Evolutionary conservation across 192 early-diverging fungal genomes (phyloP), one percentile per base, ranked within the genome.

Genomic region (Coemansia sp.): DNA sequence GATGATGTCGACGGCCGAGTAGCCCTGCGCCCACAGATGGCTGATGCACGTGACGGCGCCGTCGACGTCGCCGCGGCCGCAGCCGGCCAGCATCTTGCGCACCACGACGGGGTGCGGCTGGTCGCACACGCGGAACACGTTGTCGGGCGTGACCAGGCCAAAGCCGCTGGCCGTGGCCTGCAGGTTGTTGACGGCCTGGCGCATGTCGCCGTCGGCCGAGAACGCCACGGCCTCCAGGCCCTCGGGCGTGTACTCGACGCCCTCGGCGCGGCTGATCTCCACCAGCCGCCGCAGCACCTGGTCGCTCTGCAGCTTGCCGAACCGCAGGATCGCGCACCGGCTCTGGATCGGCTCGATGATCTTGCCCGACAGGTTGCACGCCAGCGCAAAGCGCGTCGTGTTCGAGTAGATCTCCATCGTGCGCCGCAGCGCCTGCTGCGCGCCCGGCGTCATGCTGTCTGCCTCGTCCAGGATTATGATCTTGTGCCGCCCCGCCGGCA

Each of bases 291-390:
- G 82, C 42, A 92, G 66, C 6, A 99, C 74, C 65, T 97, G 89
- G 49, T 84, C 71, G 63, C 92, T 89, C 16, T 84, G 83, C 65
- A 99, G 71, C 53, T 87, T 87, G 4, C 83, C 83, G 60, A 88
- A 99, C 16, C 94, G 84, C 49, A 99, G 71, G 58, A 96, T 94
- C 11, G 94, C 92, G 71, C 95, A 97, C 38, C 97, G 87, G 48
- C 88, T 90, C 74, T 98, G 95, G 59, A 99, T 97, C 25, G 97
- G 94, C 69, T 99, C 97, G 61, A 98, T 98, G 63, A 99, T 97
- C 67, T 99, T 99, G 67, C 82, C 85, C 28, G 94, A 94, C 64
- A 92, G 74, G 72, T 99, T 99, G 80, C 97, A 99, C 2, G 97
- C 97, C 14, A 97, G 76, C 5, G 93, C 95, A 81, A 99, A 99